Percentiles rank a stretch among this genome's conserved stretches.
Evolutionary conservation across 768 basidiomycete genomes (phyloP).

Genomic region (Leccinum arenicola): DNA sequence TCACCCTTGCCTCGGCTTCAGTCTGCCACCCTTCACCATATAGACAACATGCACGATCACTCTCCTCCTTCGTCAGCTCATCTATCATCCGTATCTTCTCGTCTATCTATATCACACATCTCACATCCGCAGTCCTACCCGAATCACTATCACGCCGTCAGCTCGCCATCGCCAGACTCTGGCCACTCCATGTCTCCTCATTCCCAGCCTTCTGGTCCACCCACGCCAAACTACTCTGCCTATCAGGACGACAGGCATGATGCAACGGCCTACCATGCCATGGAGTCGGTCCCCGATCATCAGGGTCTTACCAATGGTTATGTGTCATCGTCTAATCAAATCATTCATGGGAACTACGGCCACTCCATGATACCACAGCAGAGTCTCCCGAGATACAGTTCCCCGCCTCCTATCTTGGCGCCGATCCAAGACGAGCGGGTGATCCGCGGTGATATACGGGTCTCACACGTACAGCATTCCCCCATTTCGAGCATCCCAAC

Average conservation of each 20-base stretch:
- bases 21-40: slow-evolving; percentile 27
- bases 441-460: slow-evolving; percentile 29
- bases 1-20: slow-evolving; percentile 31
- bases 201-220: slow-evolving; percentile 31
- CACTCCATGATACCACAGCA: slow-evolving; percentile 22
- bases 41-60: slow-evolving; percentile 28
- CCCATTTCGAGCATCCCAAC: slow-evolving; percentile 31
- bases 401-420: slow-evolving; percentile 54
- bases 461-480: slow-evolving; percentile 32
- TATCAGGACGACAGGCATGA: slow-evolving; percentile 43
- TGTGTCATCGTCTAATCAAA: slow-evolving; percentile 28
- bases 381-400: slow-evolving; percentile 39
- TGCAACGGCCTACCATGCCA: slow-evolving; percentile 38
- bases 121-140: slow-evolving; percentile 51
- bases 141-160: slow-evolving; percentile 33
- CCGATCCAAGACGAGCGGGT: slow-evolving; percentile 48
- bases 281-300: slow-evolving; percentile 32
- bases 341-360: slow-evolving; percentile 26
- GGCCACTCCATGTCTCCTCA: slow-evolving; percentile 44
- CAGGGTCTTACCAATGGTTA: slow-evolving; percentile 32
- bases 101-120: slow-evolving; percentile 59
- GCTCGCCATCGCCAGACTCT: slow-evolving; percentile 50
- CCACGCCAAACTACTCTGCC: slow-evolving; percentile 39
- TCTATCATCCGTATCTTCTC: slow-evolving; percentile 42
- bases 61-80: slow-evolving; percentile 31